Evolutionary conservation across 441 rosid species (phyloP).

Genomic region (Adansonia gregorii): DNA sequence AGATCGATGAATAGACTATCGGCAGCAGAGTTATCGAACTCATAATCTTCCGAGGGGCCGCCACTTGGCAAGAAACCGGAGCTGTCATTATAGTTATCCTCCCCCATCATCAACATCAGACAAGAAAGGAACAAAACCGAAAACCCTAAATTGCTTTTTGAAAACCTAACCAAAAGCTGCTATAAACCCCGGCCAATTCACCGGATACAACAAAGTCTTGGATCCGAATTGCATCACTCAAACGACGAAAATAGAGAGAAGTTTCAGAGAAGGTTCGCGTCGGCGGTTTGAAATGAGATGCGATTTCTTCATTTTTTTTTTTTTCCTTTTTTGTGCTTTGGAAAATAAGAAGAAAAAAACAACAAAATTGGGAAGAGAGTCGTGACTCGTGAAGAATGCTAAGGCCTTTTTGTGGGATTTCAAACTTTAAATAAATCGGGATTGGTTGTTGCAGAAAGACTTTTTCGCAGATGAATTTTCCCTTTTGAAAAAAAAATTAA

Average conservation of each 20-base stretch:
- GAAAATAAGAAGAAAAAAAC: background rate
- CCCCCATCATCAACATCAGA: constrained; percentile 52
- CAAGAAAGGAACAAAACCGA: constrained; percentile 7
- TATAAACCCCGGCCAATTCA: constrained; percentile 10
- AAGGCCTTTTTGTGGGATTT: background rate
- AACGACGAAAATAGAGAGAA: constrained; percentile 25
- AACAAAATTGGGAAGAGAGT: background rate
- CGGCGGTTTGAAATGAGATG: constrained; percentile 26
- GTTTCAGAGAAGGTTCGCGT: constrained; percentile 39
- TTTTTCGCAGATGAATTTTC: constrained; percentile 1
- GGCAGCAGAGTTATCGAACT: constrained; percentile 36
- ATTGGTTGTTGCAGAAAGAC: constrained; percentile 11
- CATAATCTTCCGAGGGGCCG: constrained; percentile 31
- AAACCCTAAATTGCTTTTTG: constrained; percentile 26
- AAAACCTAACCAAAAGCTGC: constrained; percentile 31
- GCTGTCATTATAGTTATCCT: constrained; percentile 24
- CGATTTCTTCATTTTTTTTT: constrained; percentile 33
- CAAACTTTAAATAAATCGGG: constrained; percentile 35
- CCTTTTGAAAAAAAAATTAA: background rate
- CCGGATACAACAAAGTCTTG: background rate
- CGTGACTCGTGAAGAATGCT: constrained; percentile 30
- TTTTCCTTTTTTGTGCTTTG: constrained; percentile 17
- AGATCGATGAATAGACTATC: constrained; percentile 54
- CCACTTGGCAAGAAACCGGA: constrained; percentile 25
- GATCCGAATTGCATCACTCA: constrained; percentile 26